Conservation (phyloP, 495 filamentous ascomycete genomes). For the Melanomma pulvis-pyrius region DNA sequence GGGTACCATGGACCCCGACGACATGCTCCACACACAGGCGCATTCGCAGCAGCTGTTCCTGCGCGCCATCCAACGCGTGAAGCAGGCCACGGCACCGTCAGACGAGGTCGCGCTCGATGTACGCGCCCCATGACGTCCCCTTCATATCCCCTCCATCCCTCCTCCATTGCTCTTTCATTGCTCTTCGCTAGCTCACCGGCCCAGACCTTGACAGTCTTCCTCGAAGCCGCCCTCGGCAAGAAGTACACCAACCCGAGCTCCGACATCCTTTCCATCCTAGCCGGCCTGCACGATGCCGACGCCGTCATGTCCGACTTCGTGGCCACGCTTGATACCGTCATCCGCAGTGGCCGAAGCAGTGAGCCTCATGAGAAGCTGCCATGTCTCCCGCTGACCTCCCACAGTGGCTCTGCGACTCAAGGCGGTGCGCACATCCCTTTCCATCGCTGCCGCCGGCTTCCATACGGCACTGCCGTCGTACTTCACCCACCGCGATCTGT, state of each 20-base stretch:
- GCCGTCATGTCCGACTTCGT: constrained; percentile 87
- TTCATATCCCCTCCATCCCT: too few relatives aligned
- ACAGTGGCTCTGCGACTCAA: constrained; percentile 52
- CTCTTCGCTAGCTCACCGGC: constrained; percentile 47
- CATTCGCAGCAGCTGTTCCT: constrained; percentile 80
- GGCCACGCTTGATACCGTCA: constrained; percentile 72
- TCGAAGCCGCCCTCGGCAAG: constrained; percentile 78
- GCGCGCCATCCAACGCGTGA: constrained; percentile 69
- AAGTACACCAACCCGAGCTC: constrained; percentile 95
- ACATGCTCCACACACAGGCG: constrained; percentile 74
- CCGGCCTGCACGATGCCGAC: constrained; percentile 86
- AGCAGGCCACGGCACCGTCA: constrained; percentile 60
- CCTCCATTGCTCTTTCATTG: background rate
- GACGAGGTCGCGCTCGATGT: constrained; percentile 90
- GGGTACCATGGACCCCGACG: constrained; percentile 67
- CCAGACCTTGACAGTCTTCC: constrained; percentile 90
- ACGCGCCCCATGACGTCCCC: constrained; percentile 26
- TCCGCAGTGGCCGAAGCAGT: constrained; percentile 69
- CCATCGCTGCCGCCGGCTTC: constrained; percentile 88
- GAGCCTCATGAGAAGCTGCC: background rate
- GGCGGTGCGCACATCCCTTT: constrained; percentile 78
- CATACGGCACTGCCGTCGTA: constrained; percentile 92
- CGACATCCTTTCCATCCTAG: constrained; percentile 86
- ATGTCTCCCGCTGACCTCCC: constrained; percentile 1
- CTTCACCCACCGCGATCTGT: constrained; percentile 92